Base-by-base conservation (phyloP, 805 yeast species). In the Pachysolen tannophilus region DNA sequence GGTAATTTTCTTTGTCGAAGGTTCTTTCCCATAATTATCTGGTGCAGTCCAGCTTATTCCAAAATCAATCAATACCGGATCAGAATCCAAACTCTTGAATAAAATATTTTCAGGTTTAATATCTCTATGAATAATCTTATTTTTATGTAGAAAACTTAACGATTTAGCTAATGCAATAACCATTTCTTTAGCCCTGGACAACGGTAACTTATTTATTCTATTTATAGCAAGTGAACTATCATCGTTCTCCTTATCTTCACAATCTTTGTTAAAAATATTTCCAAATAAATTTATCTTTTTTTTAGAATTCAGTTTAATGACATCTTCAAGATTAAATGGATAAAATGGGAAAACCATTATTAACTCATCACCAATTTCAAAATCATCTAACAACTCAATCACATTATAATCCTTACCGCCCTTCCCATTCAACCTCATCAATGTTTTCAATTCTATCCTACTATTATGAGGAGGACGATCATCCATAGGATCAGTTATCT, bases 1-100 rank as follows among this genome's bases (percentile, higher is more conserved):
- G n/a, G 69, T 63, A 38, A 67, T 61, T 43, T 67, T 60, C 8
- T 54, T 47, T 5, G 54, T 50, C 1, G 46, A 39, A 33, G 70
- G 68, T 26, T 84, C 78, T 3, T 76, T 68, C 6, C 94, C 92
- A 55, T 80, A 79, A 48, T 85, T 94, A 11, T 75, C 72, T 1
- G 59, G 56, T 24, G 35, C 40, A 32, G 52, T 23, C 43, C 50
- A 66, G 14, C 60, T 50, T 17, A 61, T 63, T 0, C 72, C 72
- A 37, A 65, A 55, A 39, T 65, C 71, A 13, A 59, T 59, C n/a
- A 65, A 49, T 2, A 60, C 50, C 1, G 68, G 65, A 5, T 40
- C 32, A 2, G 47, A 39, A 8, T 48, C 46, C n/a, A 36, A 34
- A n/a, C 9, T 17, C 34, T 52, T 19, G 34, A 58, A 53, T 51